Evolutionary conservation across 306 rosid genomes (phyloP).

Genomic region (Quercus agrifolia): DNA sequence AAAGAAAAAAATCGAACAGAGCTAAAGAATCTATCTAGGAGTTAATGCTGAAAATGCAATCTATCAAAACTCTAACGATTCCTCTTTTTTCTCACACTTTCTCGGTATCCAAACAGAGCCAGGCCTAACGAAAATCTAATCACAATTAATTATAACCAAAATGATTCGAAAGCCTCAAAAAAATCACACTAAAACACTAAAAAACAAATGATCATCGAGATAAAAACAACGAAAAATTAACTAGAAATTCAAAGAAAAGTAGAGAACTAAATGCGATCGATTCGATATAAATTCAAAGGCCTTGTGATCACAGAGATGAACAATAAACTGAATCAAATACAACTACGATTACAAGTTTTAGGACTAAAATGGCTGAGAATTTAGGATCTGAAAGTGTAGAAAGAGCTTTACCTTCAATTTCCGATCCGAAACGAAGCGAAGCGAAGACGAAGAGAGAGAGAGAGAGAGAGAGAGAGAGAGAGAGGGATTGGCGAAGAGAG

Average conservation of each 20-base stretch:
- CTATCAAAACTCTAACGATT: too few relatives aligned
- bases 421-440: slow-evolving; percentile 51
- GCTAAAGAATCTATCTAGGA: too few relatives aligned
- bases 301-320: not conserved
- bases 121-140: too few relatives aligned
- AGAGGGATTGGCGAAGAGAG: slow-evolving; percentile 11
- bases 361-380: not conserved
- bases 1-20: too few relatives aligned
- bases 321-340: not conserved
- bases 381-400: slow-evolving; percentile 28
- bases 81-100: too few relatives aligned
- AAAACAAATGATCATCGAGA: not conserved
- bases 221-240: not conserved
- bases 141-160: too few relatives aligned
- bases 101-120: too few relatives aligned
- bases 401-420: slow-evolving; percentile 24
- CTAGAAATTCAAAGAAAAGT: not conserved
- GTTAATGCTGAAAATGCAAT: too few relatives aligned
- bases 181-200: slow-evolving; percentile 9
- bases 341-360: not conserved
- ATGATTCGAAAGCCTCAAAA: too few relatives aligned
- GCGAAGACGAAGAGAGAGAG: slow-evolving; percentile 23
- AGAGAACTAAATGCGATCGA: too few relatives aligned
- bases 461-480: slow-evolving; percentile 13
- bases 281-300: not conserved